Evolutionary conservation across 345 rosid species (phyloP).

Genomic region (Kandelia obovata): DNA sequence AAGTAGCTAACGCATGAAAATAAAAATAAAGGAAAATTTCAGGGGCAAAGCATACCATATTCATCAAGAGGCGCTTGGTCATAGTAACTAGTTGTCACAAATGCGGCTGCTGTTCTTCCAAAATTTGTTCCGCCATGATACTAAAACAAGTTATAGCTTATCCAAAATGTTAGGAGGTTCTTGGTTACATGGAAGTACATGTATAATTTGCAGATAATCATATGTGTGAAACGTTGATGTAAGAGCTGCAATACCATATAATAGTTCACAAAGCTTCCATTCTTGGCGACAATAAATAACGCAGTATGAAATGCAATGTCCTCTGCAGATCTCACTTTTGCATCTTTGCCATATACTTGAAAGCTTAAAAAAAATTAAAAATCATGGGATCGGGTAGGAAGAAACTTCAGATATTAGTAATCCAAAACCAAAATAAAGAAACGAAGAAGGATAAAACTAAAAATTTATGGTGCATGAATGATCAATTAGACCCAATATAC

Average conservation of each 20-base stretch:
- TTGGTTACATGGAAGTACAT: neutral
- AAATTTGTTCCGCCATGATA: slow-evolving; percentile 92
- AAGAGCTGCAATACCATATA: slow-evolving; percentile 57
- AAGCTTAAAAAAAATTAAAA: slow-evolving; percentile 29
- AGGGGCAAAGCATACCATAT: slow-evolving; percentile 47
- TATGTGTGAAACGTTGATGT: too few species aligned
- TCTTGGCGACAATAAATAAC: slow-evolving; percentile 56
- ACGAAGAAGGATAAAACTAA: too few species aligned
- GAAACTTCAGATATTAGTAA: neutral
- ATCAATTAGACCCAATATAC: too few species aligned
- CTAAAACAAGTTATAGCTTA: slow-evolving; percentile 26
- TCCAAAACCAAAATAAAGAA: too few species aligned
- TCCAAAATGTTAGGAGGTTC: neutral
- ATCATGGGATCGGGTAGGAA: neutral
- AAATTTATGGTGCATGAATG: too few species aligned
- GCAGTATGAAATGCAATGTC: slow-evolving; percentile 80
- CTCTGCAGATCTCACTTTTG: slow-evolving; percentile 49
- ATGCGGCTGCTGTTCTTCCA: slow-evolving; percentile 61
- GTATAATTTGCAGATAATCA: too few species aligned
- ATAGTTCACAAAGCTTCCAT: slow-evolving; percentile 79
- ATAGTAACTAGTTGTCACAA: slow-evolving; percentile 55
- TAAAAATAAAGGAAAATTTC: too few species aligned
- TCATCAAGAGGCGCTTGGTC: slow-evolving; percentile 87
- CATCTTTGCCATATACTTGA: slow-evolving; percentile 56
- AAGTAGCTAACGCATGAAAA: neutral